Conservation (phyloP, 768 basidiomycete species). For the Auriscalpium microsporum region DNA sequence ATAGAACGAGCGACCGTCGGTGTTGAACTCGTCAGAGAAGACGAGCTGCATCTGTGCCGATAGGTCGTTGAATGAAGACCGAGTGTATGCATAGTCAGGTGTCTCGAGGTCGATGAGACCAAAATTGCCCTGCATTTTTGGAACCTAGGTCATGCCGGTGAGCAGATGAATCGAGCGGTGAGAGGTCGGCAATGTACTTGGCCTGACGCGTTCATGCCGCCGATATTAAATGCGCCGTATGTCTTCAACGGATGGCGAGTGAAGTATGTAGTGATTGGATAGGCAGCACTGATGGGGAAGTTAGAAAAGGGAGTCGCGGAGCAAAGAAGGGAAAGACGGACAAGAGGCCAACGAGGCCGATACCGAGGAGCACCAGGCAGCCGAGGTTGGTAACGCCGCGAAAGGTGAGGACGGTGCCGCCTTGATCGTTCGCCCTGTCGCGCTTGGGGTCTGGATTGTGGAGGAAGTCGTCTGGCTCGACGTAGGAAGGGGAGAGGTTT, state of each 20-base stretch:
- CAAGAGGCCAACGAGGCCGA: constrained; percentile 8
- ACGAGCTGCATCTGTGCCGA: constrained; percentile 41
- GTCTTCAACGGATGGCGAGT: constrained; percentile 15
- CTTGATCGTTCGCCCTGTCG: constrained; percentile 23
- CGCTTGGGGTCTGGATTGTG: constrained; percentile 26
- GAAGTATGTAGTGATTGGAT: constrained; percentile 26
- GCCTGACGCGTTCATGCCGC: constrained; percentile 39
- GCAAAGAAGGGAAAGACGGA: constrained; percentile 1
- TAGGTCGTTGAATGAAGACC: constrained; percentile 38
- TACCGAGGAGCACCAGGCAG: constrained; percentile 19
- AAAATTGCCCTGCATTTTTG: constrained; percentile 33
- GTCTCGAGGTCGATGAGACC: constrained; percentile 53
- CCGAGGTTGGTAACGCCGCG: constrained; percentile 36
- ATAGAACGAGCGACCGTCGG: constrained; percentile 40
- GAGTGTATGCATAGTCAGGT: constrained; percentile 45
- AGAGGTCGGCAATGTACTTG: constrained; percentile 22
- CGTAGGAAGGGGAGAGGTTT: constrained; percentile 9
- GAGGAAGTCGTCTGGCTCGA: constrained; percentile 24
- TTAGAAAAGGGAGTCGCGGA: not conserved
- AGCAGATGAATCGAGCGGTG: not conserved
- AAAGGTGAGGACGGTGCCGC: constrained; percentile 29
- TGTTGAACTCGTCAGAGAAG: constrained; percentile 79
- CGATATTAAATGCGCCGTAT: constrained; percentile 35
- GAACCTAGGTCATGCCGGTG: constrained; percentile 36
- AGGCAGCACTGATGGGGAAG: constrained; percentile 22